Evolutionary conservation across 805 yeast species (phyloP).

Genomic region (Metschnikowia aberdeeniae): DNA sequence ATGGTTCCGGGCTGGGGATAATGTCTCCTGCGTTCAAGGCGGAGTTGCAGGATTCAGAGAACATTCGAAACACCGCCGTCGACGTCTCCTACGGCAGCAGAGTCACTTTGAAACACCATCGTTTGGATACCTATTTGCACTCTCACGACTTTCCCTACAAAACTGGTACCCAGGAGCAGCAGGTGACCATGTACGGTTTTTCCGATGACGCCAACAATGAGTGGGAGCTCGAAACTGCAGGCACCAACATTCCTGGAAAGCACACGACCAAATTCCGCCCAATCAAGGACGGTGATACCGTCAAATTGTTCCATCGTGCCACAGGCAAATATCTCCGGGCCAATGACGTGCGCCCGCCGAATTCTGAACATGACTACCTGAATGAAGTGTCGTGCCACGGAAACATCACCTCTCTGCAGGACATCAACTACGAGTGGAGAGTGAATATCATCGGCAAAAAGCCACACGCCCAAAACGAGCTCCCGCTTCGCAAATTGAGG

Average conservation of each 20-base stretch:
- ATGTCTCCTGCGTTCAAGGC: conserved; percentile 69
- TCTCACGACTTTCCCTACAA: conserved; percentile 65
- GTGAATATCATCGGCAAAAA: conserved; percentile 43
- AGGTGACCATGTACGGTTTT: conserved; percentile 67
- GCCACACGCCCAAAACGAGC: conserved; percentile 30
- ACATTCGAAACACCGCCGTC: conserved; percentile 45
- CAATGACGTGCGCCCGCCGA: conserved; percentile 75
- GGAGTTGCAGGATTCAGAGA: conserved; percentile 43
- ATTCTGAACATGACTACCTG: conserved; percentile 87
- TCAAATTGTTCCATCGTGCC: conserved; percentile 64
- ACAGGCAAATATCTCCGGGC: conserved; percentile 71
- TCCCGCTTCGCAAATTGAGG: conserved; percentile 35
- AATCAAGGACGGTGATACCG: conserved; percentile 50
- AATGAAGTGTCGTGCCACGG: conserved; percentile 77
- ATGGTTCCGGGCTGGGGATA: conserved; percentile 58
- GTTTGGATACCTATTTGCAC: conserved; percentile 74
- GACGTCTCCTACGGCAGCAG: conserved; percentile 70
- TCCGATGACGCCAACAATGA: conserved; percentile 59
- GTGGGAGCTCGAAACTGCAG: conserved; percentile 60
- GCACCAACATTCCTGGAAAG: conserved; percentile 36
- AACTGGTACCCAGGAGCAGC: conserved; percentile 69
- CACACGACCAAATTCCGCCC: conserved; percentile 29
- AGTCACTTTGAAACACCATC: conserved; percentile 65
- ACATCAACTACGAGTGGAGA: conserved; percentile 66
- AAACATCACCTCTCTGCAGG: conserved; percentile 51